phyloP scores from a whole-genome alignment of 2,329 filamentous ascomycete species.

The Colletotrichum tanaceti region DNA sequence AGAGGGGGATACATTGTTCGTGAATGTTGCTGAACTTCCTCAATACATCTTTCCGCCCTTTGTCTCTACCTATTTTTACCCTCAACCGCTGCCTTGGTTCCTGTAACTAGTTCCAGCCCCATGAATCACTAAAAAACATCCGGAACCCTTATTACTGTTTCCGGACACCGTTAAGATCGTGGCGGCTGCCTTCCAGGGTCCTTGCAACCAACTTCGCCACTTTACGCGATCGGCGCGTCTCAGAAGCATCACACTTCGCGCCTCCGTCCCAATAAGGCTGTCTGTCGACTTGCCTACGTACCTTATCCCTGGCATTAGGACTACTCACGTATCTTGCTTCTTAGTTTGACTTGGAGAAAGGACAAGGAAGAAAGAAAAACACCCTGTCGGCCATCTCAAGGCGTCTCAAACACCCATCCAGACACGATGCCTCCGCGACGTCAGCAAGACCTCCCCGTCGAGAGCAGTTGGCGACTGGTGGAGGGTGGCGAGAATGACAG shows the following conservation, averaged over 20 bases:
- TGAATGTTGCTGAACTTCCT: conserved; percentile 27
- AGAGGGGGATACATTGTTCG: conserved; percentile 13
- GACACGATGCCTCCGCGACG: conserved; percentile 37
- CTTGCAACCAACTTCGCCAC: conserved; percentile 28
- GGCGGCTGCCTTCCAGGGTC: conserved; percentile 16
- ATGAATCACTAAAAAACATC: conserved; percentile 34
- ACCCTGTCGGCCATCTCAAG: background rate
- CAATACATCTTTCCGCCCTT: conserved; percentile 20
- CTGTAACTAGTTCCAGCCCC: conserved; percentile 19
- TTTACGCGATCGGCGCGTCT: conserved; percentile 28
- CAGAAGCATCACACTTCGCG: conserved; percentile 6
- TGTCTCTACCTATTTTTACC: conserved; percentile 33
- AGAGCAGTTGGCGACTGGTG: conserved; percentile 71
- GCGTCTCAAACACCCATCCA: background rate
- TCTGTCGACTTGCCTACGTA: conserved; percentile 10
- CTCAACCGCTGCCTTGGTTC: conserved; percentile 27
- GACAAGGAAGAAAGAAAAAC: no score
- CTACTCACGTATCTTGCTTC: background rate
- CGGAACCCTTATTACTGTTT: conserved; percentile 9
- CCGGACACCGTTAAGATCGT: background rate
- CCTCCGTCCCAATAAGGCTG: conserved; percentile 4
- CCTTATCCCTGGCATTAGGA: background rate
- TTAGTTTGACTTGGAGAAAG: background rate
- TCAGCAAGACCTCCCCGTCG: conserved; percentile 54
- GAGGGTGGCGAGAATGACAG: conserved; percentile 70